Evolutionary conservation across 805 yeast genomes (phyloP).

Genomic region (Blastobotrys chiropterorum): DNA sequence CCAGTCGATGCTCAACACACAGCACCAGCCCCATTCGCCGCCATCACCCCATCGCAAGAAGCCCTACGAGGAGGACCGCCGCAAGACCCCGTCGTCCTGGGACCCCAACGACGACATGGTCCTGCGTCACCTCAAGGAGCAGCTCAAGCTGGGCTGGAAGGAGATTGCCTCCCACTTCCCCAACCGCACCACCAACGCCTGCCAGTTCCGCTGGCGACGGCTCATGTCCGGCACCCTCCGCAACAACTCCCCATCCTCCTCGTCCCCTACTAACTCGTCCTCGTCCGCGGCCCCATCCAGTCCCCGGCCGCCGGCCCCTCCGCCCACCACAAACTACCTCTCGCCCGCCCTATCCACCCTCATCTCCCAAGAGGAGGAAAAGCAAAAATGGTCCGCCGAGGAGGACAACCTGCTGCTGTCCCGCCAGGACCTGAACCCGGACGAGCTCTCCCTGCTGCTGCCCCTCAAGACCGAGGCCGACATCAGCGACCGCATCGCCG

Average conservation of each 20-base stretch:
- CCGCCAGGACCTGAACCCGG: conserved; percentile 57
- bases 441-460: conserved; percentile 65
- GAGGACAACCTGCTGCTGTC: conserved; percentile 63
- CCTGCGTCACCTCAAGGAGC: conserved; percentile 71
- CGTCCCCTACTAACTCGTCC: neutral
- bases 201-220: conserved; percentile 86
- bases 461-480: conserved; percentile 67
- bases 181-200: conserved; percentile 81
- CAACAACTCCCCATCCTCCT: neutral
- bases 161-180: conserved; percentile 75
- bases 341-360: conserved; percentile 8
- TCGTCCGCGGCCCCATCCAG: neutral
- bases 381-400: conserved; percentile 56
- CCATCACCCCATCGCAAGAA: neutral
- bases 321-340: neutral
- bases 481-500: no score
- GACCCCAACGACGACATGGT: conserved; percentile 69
- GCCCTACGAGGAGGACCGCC: conserved; percentile 14
- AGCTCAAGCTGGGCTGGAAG: conserved; percentile 82
- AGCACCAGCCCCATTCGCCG: neutral
- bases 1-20: neutral
- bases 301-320: conserved; percentile 1
- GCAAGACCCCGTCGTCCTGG: conserved; percentile 56
- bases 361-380: no score
- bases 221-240: conserved; percentile 41